These are phyloP conservation scores for Calycina herbarum DNA, from an alignment of 2,329 filamentous ascomycete genomes.

Conservation along the genomic window DNA sequence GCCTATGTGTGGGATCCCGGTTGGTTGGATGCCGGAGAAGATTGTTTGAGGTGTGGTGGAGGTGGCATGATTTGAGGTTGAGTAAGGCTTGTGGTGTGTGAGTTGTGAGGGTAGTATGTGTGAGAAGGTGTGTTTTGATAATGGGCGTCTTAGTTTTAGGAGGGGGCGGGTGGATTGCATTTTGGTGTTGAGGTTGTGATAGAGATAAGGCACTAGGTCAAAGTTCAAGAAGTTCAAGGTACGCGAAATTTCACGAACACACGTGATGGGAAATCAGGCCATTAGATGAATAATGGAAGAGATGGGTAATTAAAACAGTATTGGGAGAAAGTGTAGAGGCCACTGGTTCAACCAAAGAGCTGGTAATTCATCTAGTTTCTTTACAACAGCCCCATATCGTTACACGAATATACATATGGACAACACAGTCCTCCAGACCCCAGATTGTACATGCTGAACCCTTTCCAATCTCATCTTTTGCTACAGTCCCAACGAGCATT, in stretches of 20 bases:
- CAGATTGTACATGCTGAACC: constrained; percentile 3
- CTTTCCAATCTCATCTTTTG: neutral
- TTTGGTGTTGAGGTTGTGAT: neutral
- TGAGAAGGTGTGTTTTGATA: neutral
- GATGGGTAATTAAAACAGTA: neutral
- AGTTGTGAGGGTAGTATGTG: neutral
- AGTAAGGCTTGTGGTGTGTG: neutral
- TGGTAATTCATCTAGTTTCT: constrained; percentile 5
- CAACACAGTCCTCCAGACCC: constrained; percentile 6
- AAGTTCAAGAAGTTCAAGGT: neutral
- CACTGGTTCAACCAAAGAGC: neutral
- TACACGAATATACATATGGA: constrained; percentile 15
- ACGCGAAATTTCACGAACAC: constrained; percentile 23
- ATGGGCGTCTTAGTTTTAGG: neutral
- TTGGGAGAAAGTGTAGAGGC: neutral
- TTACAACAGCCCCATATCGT: constrained; percentile 8
- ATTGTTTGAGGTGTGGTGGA: constrained; percentile 50
- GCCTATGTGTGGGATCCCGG: constrained; percentile 87
- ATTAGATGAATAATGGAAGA: neutral
- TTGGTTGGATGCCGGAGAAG: constrained; percentile 97
- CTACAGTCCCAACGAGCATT: neutral
- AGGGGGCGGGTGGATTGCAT: constrained; percentile 4
- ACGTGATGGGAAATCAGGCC: constrained; percentile 23
- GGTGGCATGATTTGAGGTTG: constrained; percentile 4
- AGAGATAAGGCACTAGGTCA: neutral